phyloP scores from a whole-genome alignment of 1,284 basidiomycete species.

The Austroboletus olivaceoglutinosus region DNA sequence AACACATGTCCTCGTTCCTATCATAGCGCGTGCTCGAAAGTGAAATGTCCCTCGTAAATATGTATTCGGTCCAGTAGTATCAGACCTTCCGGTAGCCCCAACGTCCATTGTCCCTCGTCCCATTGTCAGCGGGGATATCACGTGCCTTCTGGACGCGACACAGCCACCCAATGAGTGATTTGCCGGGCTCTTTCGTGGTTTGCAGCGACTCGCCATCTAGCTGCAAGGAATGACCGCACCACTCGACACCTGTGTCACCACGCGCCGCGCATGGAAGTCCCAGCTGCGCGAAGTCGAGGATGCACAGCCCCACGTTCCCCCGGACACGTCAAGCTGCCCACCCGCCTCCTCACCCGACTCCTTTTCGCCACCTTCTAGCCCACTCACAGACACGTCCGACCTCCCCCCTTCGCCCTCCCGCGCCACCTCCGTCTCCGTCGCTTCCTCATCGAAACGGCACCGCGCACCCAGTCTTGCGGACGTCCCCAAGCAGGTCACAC shows the following conservation, averaged over 20 bases:
- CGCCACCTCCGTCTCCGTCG: constrained; percentile 24
- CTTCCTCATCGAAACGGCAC: constrained; percentile 29
- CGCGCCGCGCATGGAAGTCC: constrained; percentile 26
- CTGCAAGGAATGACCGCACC: constrained; percentile 6
- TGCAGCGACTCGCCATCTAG: not conserved
- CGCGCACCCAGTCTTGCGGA: constrained; percentile 17
- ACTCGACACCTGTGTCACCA: constrained; percentile 25
- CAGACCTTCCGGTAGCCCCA: too few species aligned
- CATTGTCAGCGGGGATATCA: too few species aligned
- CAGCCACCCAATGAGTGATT: constrained; percentile 15
- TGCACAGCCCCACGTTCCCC: not conserved
- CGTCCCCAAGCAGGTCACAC: not conserved
- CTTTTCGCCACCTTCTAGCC: constrained; percentile 18
- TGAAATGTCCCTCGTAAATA: too few species aligned
- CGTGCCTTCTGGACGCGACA: constrained; percentile 6
- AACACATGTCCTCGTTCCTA: too few species aligned
- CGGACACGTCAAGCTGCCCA: constrained; percentile 5
- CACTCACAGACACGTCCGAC: constrained; percentile 28
- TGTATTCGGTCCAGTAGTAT: too few species aligned
- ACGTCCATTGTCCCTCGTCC: too few species aligned
- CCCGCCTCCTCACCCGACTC: constrained; percentile 20
- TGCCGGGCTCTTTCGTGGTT: not conserved
- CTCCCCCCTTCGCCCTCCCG: constrained; percentile 18
- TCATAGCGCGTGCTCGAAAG: too few species aligned
- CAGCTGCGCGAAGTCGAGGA: constrained; percentile 19